Percentiles rank a stretch among this genome's conserved stretches.
phyloP scores from a whole-genome alignment of 1,284 basidiomycete genomes.

The Takashimella koratensis region DNA sequence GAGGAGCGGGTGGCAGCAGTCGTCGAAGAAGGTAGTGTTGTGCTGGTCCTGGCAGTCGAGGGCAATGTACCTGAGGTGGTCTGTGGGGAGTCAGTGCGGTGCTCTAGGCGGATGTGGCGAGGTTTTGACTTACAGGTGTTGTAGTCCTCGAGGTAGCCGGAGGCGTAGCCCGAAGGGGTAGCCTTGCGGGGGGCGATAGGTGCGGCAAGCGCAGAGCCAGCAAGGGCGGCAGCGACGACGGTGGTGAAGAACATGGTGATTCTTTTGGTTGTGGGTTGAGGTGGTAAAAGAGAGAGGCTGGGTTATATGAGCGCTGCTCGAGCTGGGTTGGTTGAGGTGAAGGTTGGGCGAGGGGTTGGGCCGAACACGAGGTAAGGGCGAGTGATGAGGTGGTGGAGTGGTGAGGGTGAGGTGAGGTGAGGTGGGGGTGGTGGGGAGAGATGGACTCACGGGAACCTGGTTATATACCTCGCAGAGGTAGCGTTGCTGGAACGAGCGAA shows the following conservation, averaged over 20 bases:
- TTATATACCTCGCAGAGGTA: not conserved
- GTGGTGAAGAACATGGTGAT: slow-evolving; percentile 46
- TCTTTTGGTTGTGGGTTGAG: slow-evolving; percentile 11
- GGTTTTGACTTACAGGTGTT: too few species aligned
- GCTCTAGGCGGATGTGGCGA: not conserved
- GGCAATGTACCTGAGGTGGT: slow-evolving; percentile 63
- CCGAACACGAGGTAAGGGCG: not conserved
- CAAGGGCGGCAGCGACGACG: slow-evolving; percentile 55
- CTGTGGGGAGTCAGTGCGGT: slow-evolving; percentile 15
- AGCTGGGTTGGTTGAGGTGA: too few species aligned
- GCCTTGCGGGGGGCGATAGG: slow-evolving; percentile 55
- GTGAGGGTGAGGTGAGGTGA: not conserved
- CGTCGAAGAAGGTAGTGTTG: slow-evolving; percentile 61
- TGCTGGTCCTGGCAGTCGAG: slow-evolving; percentile 58
- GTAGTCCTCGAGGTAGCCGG: slow-evolving; percentile 56
- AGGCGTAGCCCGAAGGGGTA: slow-evolving; percentile 32
- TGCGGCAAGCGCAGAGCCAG: slow-evolving; percentile 50
- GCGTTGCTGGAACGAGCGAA: not conserved
- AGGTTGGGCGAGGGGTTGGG: not conserved
- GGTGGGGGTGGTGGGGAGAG: not conserved
- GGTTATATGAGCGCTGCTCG: slow-evolving; percentile 1
- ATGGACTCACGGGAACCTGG: not conserved
- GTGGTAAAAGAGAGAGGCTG: slow-evolving; percentile 11
- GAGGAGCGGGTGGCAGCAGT: slow-evolving; percentile 57
- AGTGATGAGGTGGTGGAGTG: not conserved